Percentiles rank a stretch among this genome's conserved stretches.
Conservation (phyloP, 2,329 filamentous ascomycete genomes). For the Colletotrichum eremochloae region DNA sequence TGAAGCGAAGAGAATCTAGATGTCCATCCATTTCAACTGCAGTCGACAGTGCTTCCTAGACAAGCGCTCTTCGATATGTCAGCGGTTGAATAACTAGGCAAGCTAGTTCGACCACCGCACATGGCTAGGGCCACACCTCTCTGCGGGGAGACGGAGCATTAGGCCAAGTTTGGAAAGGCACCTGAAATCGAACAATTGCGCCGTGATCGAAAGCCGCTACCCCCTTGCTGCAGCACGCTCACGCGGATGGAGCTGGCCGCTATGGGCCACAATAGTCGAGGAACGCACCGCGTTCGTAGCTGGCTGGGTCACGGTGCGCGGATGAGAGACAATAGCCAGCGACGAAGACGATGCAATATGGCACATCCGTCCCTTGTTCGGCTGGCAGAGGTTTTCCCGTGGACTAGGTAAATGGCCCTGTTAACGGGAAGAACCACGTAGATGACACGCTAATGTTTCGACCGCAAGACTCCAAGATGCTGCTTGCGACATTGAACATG, state of each 20-base stretch:
- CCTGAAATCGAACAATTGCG: conserved; percentile 42
- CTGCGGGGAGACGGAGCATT: conserved; percentile 41
- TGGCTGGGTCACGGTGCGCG: conserved; percentile 15
- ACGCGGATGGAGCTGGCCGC: conserved; percentile 37
- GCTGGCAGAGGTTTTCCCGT: background rate
- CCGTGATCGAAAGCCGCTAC: conserved; percentile 39
- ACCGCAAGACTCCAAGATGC: background rate
- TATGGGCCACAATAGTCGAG: conserved; percentile 17
- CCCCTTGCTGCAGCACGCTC: conserved; percentile 36
- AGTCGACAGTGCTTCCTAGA: conserved; percentile 18
- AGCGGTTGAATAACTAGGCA: conserved; percentile 25
- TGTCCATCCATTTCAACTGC: conserved; percentile 27
- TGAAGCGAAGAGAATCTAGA: conserved; percentile 32
- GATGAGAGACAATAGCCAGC: conserved; percentile 29
- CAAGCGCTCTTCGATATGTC: conserved; percentile 36
- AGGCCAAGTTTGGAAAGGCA: conserved; percentile 21
- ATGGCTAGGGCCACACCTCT: conserved; percentile 36
- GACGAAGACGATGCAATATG: background rate
- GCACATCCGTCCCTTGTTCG: background rate
- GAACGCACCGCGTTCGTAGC: conserved; percentile 18
- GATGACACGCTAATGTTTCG: conserved; percentile 20
- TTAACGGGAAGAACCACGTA: conserved; percentile 8
- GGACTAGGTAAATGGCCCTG: background rate
- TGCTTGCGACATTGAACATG: conserved; percentile 2
- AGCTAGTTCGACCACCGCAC: conserved; percentile 15